Evolutionary conservation across 805 yeast species (phyloP), one percentile per base, ranked within the genome.

Genomic region (Maudiozyma saulgeensis): DNA sequence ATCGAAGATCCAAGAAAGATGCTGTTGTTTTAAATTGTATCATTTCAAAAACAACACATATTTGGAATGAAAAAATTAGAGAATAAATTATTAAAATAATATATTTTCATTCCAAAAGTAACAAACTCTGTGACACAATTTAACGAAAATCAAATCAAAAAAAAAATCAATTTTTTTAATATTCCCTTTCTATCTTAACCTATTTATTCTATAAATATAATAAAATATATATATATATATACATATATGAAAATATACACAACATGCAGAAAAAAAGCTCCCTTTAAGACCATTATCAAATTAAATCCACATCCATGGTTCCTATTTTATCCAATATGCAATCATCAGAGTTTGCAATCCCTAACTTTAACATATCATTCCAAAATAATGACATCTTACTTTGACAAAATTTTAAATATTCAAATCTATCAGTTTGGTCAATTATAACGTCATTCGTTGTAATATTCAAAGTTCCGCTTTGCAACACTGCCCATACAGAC

Each of bases 1-100:
- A 87, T 93, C 60, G 98, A 93, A 77, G 99, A 93, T 70, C 99
- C 99, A 71, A 84, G 96, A 78, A 91, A 88, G 79, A 93, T 93
- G 99, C 78, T 91, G 68, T 72, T 85, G 60, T 66, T 62, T 57
- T 74, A 61, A 63, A 35, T 19, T 8, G 16, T 28, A 28, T 28
- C 32, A 28, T 28, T 9, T 28, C 32, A 28, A 28, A 28, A 11
- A 28, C 12, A 28, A 28, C 3, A 28, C 32, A 28, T 28, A 28
- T 28, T 28, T 28, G 32, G 32, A 28, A 28, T 28, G 12, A 28
- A 28, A 28, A 8, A 21, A 21, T 21, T 21, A 21, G 4, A 21
- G 23, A 21, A 21, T 21, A 21, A 21, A 21, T 21, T 4, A 21
- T 3, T 21, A 21, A 21, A 21, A 21, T 21, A 21, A 21, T 21